phyloP scores from a whole-genome alignment of 1,284 basidiomycete species.

The Pseudozyma pruni region DNA sequence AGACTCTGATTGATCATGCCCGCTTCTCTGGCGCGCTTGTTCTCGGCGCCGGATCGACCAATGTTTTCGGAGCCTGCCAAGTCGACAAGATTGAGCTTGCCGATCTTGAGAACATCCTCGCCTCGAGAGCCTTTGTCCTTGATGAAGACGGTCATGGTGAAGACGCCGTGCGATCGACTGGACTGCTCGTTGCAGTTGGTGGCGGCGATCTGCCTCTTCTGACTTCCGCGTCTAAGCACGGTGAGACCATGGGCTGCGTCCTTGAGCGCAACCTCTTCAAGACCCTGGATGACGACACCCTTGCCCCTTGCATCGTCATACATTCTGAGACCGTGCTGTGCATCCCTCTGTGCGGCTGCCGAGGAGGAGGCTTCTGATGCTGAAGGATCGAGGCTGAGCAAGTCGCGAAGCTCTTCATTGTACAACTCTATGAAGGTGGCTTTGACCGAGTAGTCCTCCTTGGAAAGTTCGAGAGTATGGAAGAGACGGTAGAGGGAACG shows the following conservation, averaged over 20 bases:
- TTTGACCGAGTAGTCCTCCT: slow-evolving; percentile 86
- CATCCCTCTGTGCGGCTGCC: slow-evolving; percentile 8
- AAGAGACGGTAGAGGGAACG: slow-evolving; percentile 93
- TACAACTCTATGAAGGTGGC: slow-evolving; percentile 97
- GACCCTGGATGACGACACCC: slow-evolving; percentile 91
- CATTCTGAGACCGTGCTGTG: slow-evolving; percentile 70
- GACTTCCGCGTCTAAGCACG: slow-evolving; percentile 86
- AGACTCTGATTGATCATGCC: slow-evolving; percentile 99
- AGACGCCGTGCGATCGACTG: slow-evolving; percentile 96
- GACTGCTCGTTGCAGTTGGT: slow-evolving; percentile 99
- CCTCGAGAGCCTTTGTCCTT: slow-evolving; percentile 80
- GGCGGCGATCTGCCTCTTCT: slow-evolving; percentile 90
- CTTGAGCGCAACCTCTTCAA: slow-evolving; percentile 88
- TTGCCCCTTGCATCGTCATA: slow-evolving; percentile 82
- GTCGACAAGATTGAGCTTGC: slow-evolving; percentile 97
- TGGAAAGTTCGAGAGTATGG: slow-evolving; percentile 80
- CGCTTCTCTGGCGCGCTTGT: slow-evolving; percentile 93
- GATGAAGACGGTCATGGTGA: slow-evolving; percentile 91
- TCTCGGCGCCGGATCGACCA: slow-evolving; percentile 92
- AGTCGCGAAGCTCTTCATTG: slow-evolving; percentile 86
- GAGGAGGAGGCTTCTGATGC: slow-evolving; percentile 14
- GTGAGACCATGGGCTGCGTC: slow-evolving; percentile 85
- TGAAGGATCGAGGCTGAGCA: slow-evolving; percentile 72
- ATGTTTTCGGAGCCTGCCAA: slow-evolving; percentile 98
- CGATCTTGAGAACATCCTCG: slow-evolving; percentile 89